Evolutionary conservation across 495 filamentous ascomycete species (phyloP).

Genomic region (Hypoxylon crocopeplum): DNA sequence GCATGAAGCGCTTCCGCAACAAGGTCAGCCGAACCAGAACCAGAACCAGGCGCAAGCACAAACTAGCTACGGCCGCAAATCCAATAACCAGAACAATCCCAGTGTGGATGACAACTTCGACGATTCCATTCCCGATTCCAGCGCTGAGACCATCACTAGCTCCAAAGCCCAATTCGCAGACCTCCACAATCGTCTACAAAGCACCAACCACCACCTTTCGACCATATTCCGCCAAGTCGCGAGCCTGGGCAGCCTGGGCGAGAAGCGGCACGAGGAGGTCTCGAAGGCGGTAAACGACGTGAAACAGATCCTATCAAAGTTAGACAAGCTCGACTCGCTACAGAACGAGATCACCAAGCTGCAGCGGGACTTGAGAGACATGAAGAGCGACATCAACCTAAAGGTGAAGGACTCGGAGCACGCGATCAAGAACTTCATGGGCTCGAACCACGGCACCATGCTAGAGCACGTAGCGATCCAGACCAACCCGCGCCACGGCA

Average conservation of each 20-base stretch:
- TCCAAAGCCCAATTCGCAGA: constrained; percentile 76
- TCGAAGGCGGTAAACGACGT: constrained; percentile 48
- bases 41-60: constrained; percentile 39
- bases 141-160: constrained; percentile 56
- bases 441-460: constrained; percentile 73
- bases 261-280: constrained; percentile 66
- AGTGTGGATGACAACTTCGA: constrained; percentile 48
- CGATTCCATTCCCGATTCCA: constrained; percentile 51
- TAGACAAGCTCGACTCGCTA: constrained; percentile 49
- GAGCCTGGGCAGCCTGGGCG: constrained; percentile 54
- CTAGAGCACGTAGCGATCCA: constrained; percentile 63
- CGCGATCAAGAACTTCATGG: constrained; percentile 73
- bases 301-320: constrained; percentile 44
- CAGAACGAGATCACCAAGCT: constrained; percentile 65
- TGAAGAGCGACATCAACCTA: constrained; percentile 52
- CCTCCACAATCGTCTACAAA: constrained; percentile 80
- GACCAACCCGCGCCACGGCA: constrained; percentile 68
- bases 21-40: constrained; percentile 37
- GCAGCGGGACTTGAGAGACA: constrained; percentile 68
- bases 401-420: constrained; percentile 73
- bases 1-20: constrained; percentile 44
- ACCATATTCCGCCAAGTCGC: constrained; percentile 71
- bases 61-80: constrained; percentile 40
- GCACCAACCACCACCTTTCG: constrained; percentile 72
- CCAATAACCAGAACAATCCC: constrained; percentile 29